Evolutionary conservation across 768 basidiomycete species (phyloP), one percentile per base, ranked within the genome.

Genomic region (Grammothele lineata): DNA sequence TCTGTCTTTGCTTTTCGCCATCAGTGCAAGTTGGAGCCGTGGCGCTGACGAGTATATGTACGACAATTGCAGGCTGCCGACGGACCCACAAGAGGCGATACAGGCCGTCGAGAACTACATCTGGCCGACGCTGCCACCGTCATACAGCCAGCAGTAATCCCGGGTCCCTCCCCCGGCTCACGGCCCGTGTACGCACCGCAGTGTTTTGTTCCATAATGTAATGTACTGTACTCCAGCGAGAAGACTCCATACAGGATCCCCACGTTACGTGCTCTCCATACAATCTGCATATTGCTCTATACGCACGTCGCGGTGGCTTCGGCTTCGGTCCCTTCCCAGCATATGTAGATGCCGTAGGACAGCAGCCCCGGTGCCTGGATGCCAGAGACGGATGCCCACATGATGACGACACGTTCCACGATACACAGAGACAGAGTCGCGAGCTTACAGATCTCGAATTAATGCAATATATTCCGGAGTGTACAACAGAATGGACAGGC

Each of bases 31-130:
- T 30, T 38, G 37, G 40, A 41, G 46, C 30, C 8, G 43, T 19
- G 25, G 25, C 32, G 38, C 37, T 22, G 37, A 43, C 46, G 15
- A 51, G 18, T 14, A 3, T 17, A 40, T 53, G 40, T n/a, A n/a
- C n/a, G n/a, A n/a, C n/a, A n/a, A 17, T 15, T 15, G 6, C 55
- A 93, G 92, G 26, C 67, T 92, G 32, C 87, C 91, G 12, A 73
- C 77, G 46, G 78, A 90, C 54, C 78, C 86, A 12, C 66, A 75
- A 41, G 75, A 79, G 56, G 87, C 90, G 43, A 78, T 77, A 43
- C 66, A 64, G n/a, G 72, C 67, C 1, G 84, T 92, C 27, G 73
- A 83, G 61, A 69, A 82, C 45, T 95, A 89, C 87, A 88, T 96
- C 66, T 95, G 88, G 74, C 51, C 55, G 17, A 37, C 57, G 12